Evolutionary conservation across 2,329 filamentous ascomycete species (phyloP), one percentile per base, ranked within the genome.

Genomic region (Sporothrix sp.): DNA sequence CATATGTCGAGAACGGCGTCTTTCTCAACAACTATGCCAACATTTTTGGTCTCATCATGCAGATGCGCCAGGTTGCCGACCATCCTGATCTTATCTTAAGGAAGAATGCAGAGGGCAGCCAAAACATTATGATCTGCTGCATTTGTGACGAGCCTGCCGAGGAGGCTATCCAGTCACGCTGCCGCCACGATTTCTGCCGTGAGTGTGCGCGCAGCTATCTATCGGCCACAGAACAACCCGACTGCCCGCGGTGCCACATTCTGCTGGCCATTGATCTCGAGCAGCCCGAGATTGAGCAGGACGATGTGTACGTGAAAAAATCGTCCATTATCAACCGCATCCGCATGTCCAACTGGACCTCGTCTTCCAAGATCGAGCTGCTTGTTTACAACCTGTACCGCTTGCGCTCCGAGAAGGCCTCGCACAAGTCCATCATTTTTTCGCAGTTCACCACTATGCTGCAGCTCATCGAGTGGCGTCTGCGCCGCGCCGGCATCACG

Each of bases 341-440:
- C 69, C 88, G 91, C 68, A 96, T 97, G 90, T 87, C 95, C 65
- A 87, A 97, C 61, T 98, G 93, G 93, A 95, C 89, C 0, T 95
- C 88, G 0, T 96, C 89, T 1, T 96, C 90, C 55, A 98, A 98
- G 71, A 98, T 98, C 58, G 93, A 98, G 69, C 82, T 95, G 65
- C 79, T 98, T 6, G 85, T 97, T 9, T 94, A 96, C 62, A 89
- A 97, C 62, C 77, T 98, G 2, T 93, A 95, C 72, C 85, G 87
- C 65, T 77, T 97, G 35, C 83, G 93, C 52, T 95, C 86, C 52
- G 87, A 95, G 69, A 95, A 94, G 65, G 83, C 89, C 56, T 94
- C 89, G 0, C 84, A 93, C 66, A 98, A 98, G 70, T 94, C 87
- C 4, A 97, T 97, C 62, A 93, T 97, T 57, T 97, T 97, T 66